These are phyloP conservation scores for Aspergillus ochraceus DNA, from an alignment of 2,329 filamentous ascomycete genomes.

Conservation along the genomic window DNA sequence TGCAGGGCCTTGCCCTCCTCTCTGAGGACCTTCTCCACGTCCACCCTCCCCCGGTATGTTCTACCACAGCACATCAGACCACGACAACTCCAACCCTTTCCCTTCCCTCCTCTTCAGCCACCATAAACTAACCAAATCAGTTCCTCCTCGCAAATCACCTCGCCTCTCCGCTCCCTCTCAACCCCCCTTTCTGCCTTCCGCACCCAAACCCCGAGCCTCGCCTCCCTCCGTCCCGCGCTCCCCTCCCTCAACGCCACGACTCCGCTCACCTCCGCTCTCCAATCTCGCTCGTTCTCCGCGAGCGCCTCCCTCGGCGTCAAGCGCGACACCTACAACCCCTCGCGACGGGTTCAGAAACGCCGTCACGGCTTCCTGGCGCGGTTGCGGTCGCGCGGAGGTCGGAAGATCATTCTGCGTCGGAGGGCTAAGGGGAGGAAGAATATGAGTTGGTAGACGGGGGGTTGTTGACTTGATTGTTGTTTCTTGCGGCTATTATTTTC, in stretches of 20 bases:
- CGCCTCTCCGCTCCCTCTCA: slow-evolving; percentile 17
- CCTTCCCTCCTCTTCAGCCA: not conserved
- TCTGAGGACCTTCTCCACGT: slow-evolving; percentile 25
- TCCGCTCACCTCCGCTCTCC: slow-evolving; percentile 13
- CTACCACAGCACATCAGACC: not conserved
- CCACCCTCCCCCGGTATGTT: slow-evolving; percentile 7
- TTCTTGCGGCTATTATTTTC: not conserved
- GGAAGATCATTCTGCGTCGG: slow-evolving; percentile 55
- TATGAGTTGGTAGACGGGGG: slow-evolving; percentile 51
- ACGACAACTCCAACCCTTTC: slow-evolving; percentile 8
- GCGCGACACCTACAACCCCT: slow-evolving; percentile 60
- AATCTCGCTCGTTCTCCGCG: slow-evolving; percentile 44
- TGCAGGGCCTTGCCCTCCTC: slow-evolving; percentile 33
- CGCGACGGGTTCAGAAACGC: slow-evolving; percentile 60
- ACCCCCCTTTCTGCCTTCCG: slow-evolving; percentile 11
- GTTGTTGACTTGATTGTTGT: not conserved
- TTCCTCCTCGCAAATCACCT: not conserved
- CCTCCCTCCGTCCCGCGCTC: slow-evolving; percentile 5
- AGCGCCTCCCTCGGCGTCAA: slow-evolving; percentile 43
- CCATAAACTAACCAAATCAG: not conserved
- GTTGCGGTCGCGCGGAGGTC: slow-evolving; percentile 53
- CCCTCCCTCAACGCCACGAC: slow-evolving; percentile 6
- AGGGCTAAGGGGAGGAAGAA: slow-evolving; percentile 53
- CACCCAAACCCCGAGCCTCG: slow-evolving; percentile 8
- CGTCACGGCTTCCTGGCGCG: slow-evolving; percentile 61